Conservation (phyloP, 2,329 filamentous ascomycete genomes). For the Sporothrix globosa region DNA sequence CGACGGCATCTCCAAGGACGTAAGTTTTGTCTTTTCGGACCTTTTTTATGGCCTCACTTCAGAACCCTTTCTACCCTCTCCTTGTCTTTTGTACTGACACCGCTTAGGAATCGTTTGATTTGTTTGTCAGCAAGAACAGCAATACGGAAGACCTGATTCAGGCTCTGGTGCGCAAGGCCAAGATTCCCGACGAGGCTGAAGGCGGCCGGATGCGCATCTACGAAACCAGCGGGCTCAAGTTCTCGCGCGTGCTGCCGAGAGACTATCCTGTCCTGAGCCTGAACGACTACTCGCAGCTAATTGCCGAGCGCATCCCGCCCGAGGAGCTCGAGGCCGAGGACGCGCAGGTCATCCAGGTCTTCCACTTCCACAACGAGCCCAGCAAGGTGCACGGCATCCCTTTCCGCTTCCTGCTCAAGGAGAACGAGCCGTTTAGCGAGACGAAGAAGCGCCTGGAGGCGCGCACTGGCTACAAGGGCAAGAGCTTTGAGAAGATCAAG, state of each 20-base stretch:
- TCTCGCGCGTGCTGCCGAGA: conserved; percentile 74
- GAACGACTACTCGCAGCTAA: conserved; percentile 81
- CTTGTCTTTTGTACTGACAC: conserved; percentile 35
- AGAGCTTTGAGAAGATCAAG: conserved; percentile 98
- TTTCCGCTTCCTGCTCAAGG: conserved; percentile 84
- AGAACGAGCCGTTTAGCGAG: conserved; percentile 84
- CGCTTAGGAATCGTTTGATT: conserved; percentile 70
- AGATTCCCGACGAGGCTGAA: conserved; percentile 72
- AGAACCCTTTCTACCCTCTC: too few relatives aligned
- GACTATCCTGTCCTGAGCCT: conserved; percentile 77
- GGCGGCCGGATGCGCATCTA: conserved; percentile 76
- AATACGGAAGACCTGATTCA: conserved; percentile 77
- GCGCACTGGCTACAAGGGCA: conserved; percentile 92
- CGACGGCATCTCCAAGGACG: conserved; percentile 90
- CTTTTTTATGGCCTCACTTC: background rate
- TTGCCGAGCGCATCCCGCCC: conserved; percentile 78
- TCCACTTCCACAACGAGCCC: conserved; percentile 91
- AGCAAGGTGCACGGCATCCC: conserved; percentile 83
- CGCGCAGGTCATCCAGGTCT: conserved; percentile 70
- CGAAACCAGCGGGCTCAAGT: conserved; percentile 79
- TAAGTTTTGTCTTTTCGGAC: conserved; percentile 47
- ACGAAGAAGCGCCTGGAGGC: conserved; percentile 95
- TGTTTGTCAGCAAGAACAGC: conserved; percentile 87
- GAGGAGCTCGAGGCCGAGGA: conserved; percentile 65
- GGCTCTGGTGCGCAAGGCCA: conserved; percentile 77